Evolutionary conservation across 2,329 filamentous ascomycete genomes (phyloP).

Genomic region (Fusarium transvaalense): DNA sequence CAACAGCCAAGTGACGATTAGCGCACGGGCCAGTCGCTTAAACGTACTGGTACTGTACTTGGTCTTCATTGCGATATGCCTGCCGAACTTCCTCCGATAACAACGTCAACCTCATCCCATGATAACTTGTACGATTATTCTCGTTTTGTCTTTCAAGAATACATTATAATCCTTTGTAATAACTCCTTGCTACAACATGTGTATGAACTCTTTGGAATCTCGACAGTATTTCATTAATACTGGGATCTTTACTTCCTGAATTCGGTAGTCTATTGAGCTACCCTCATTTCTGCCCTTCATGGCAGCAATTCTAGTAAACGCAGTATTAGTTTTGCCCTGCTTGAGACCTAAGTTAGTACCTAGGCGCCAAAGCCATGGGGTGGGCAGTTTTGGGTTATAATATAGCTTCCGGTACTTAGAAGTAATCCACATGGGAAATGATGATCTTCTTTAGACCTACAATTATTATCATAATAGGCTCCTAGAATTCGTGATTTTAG

Average conservation of each 20-base stretch:
- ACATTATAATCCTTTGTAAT: neutral
- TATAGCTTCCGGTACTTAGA: neutral
- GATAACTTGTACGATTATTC: neutral
- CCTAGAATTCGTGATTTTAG: neutral
- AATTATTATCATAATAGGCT: neutral
- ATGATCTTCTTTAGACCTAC: neutral
- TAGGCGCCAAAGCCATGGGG: no score
- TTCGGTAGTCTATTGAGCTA: no score
- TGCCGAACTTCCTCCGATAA: constrained; percentile 24
- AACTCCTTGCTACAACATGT: neutral
- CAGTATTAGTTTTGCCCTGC: neutral
- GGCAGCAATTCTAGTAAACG: neutral
- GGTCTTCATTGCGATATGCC: neutral
- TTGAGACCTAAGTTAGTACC: neutral
- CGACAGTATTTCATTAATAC: no score
- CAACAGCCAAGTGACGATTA: constrained; percentile 9
- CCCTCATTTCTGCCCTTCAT: no score
- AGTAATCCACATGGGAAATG: neutral
- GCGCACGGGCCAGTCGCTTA: constrained; percentile 26
- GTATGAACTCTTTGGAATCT: neutral
- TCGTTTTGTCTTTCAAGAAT: neutral
- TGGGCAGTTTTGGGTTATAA: neutral
- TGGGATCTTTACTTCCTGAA: no score
- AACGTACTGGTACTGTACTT: no score
- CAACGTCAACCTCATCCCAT: neutral